Conservation (phyloP, 2,329 filamentous ascomycete species). For the Fusarium sp. region DNA sequence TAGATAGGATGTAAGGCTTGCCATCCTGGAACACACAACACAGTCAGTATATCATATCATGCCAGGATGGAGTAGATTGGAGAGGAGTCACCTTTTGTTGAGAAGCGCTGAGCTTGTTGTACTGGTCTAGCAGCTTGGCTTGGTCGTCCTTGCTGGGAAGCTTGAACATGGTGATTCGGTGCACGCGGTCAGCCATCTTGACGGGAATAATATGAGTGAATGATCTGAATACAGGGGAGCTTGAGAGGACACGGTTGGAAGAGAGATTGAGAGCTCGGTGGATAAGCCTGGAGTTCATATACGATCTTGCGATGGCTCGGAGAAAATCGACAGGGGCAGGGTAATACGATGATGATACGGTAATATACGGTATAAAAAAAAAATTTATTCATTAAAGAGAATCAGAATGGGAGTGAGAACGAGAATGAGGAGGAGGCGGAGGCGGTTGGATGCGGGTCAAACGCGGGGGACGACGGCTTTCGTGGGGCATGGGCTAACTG, state of each 20-base stretch:
- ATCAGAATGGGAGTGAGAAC: neutral
- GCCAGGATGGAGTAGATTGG: neutral
- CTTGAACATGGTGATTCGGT: slow-evolving; percentile 69
- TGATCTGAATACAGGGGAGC: slow-evolving; percentile 7
- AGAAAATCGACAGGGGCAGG: no score
- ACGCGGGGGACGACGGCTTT: slow-evolving; percentile 16
- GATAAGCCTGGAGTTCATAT: slow-evolving; percentile 35
- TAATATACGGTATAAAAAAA: no score
- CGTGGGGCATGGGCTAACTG: neutral
- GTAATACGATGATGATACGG: no score
- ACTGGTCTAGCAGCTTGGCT: slow-evolving; percentile 60
- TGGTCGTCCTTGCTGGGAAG: slow-evolving; percentile 60
- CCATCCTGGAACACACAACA: slow-evolving; percentile 66
- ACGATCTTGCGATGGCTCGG: slow-evolving; percentile 4
- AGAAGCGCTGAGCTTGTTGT: slow-evolving; percentile 57
- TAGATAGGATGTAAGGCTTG: slow-evolving; percentile 75
- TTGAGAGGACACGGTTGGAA: slow-evolving; percentile 6
- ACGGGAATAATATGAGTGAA: slow-evolving; percentile 17
- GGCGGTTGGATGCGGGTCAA: slow-evolving; percentile 39
- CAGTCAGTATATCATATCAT: slow-evolving; percentile 2
- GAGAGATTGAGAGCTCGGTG: slow-evolving; percentile 9
- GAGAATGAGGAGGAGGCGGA: slow-evolving; percentile 12
- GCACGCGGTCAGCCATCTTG: slow-evolving; percentile 60
- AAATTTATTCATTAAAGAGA: slow-evolving; percentile 17
- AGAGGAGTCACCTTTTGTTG: slow-evolving; percentile 58